These are phyloP conservation scores for Lichtheimia ramosa DNA, from an alignment of 371 early-diverging fungal genomes.

Conservation along the genomic window DNA sequence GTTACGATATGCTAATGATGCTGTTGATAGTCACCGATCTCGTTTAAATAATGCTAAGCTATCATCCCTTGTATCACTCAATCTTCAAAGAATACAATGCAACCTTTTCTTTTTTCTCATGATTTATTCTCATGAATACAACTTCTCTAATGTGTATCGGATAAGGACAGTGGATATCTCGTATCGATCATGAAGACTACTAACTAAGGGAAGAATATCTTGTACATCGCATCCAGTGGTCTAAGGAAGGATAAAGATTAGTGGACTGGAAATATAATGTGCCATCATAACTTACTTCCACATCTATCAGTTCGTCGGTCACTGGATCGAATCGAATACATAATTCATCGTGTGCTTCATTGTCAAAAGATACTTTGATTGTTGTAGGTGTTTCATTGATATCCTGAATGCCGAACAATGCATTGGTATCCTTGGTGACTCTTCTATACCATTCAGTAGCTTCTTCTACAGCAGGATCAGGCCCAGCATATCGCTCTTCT, in stretches of 20 bases:
- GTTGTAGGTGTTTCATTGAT: neutral
- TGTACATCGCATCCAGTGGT: neutral
- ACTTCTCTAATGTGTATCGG: neutral
- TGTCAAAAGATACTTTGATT: neutral
- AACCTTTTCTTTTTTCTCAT: neutral
- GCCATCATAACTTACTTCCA: neutral
- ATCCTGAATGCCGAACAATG: slow-evolving; percentile 3
- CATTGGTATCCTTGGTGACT: neutral
- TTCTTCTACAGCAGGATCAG: neutral
- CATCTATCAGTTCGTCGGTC: neutral
- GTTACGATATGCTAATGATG: neutral
- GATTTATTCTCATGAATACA: neutral
- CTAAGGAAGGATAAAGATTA: neutral
- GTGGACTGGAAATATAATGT: neutral
- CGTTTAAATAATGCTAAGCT: slow-evolving; percentile 7
- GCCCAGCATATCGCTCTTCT: neutral
- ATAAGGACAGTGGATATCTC: neutral
- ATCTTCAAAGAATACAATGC: neutral
- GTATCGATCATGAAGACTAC: neutral
- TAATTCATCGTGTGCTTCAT: neutral
- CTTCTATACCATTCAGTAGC: neutral
- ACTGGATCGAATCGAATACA: neutral
- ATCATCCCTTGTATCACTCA: neutral
- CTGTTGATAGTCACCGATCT: slow-evolving; percentile 4
- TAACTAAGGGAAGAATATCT: slow-evolving; percentile 4